Conservation (phyloP, 257 asterid species). For the Ajuga chamaepitys region DNA sequence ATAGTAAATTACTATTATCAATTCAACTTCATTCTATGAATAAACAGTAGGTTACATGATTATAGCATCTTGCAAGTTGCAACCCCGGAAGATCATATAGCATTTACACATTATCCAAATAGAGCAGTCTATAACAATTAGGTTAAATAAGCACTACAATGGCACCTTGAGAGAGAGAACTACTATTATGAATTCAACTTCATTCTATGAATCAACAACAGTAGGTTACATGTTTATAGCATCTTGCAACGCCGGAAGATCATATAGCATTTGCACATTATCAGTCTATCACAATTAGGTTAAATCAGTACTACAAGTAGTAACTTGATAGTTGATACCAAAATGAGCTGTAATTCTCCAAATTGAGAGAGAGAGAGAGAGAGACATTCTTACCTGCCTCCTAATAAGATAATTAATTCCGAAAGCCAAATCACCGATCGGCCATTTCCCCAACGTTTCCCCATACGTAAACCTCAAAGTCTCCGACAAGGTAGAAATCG, state of each 20-base stretch:
- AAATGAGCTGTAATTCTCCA: not conserved
- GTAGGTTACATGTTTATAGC: not conserved
- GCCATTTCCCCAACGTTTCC: slow-evolving; percentile 87
- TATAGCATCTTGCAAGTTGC: not conserved
- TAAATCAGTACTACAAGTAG: not conserved
- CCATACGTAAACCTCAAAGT: slow-evolving; percentile 75
- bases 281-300: not conserved
- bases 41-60: not conserved
- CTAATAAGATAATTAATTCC: slow-evolving; percentile 72
- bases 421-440: slow-evolving; percentile 77
- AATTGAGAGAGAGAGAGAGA: not conserved
- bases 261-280: not conserved
- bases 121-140: not conserved
- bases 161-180: not conserved
- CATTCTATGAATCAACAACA: not conserved
- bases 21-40: not conserved
- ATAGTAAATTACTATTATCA: not conserved
- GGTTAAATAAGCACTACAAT: not conserved
- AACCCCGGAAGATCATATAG: not conserved
- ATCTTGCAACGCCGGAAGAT: not conserved
- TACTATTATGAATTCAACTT: not conserved
- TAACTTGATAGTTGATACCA: not conserved
- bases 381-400: slow-evolving; percentile 49
- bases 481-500: slow-evolving; percentile 60
- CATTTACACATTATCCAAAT: slow-evolving; percentile 1